Evolutionary conservation across 176 grass and related monocot genomes (phyloP).

Genomic region (Ensete ventricosum): DNA sequence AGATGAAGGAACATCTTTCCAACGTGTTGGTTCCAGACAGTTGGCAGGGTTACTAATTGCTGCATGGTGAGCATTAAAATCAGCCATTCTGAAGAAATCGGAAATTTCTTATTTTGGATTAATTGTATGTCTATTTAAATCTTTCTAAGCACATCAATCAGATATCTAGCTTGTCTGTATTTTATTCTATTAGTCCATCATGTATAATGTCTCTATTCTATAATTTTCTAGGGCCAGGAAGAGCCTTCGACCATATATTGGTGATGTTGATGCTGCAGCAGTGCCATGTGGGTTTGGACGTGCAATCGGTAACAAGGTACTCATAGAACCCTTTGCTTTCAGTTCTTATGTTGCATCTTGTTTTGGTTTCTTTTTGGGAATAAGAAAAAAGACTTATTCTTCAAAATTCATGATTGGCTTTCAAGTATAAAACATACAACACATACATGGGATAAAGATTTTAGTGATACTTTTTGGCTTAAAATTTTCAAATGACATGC

Average conservation of each 20-base stretch:
- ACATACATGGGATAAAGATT: no score
- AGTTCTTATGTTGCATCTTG: conserved; percentile 14
- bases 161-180: conserved; percentile 21
- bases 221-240: conserved; percentile 76
- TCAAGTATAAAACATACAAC: no score
- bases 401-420: no score
- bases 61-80: conserved; percentile 37
- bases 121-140: background rate
- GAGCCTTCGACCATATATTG: conserved; percentile 73
- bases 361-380: background rate
- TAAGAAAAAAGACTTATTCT: background rate
- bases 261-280: conserved; percentile 93
- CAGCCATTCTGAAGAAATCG: background rate
- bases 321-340: background rate
- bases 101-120: background rate
- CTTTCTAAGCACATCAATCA: background rate
- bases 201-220: conserved; percentile 20
- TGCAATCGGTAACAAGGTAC: conserved; percentile 93
- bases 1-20: conserved; percentile 74
- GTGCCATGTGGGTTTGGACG: conserved; percentile 90
- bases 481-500: no score
- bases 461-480: no score
- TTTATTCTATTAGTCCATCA: conserved; percentile 18
- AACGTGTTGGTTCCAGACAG: conserved; percentile 95
- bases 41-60: conserved; percentile 83